A percentile compares a stretch with the other conserved stretches of the same genome.
Evolutionary conservation across 176 grass and related monocot genomes (phyloP).

Genomic region (Puccinellia tenuiflora): DNA sequence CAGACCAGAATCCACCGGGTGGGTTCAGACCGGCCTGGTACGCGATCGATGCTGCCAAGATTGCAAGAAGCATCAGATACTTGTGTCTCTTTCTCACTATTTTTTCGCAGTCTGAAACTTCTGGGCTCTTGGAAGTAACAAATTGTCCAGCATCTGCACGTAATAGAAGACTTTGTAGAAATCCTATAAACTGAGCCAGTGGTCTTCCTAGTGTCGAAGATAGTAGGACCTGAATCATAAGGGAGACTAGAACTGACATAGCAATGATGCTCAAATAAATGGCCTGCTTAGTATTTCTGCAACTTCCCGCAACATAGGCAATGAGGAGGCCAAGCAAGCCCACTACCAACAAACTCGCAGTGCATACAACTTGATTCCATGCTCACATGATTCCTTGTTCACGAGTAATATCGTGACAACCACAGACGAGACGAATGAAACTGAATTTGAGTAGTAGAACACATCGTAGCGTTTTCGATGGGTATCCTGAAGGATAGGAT

Average conservation of each 20-base stretch:
- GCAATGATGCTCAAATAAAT: constrained; percentile 28
- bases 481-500: constrained; percentile 26
- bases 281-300: constrained; percentile 6
- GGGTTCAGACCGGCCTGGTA: constrained; percentile 51
- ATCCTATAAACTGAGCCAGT: background rate
- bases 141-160: no score
- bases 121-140: background rate
- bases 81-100: constrained; percentile 14
- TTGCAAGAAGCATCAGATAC: constrained; percentile 50
- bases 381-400: constrained; percentile 34
- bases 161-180: background rate
- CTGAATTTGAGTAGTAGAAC: constrained; percentile 42
- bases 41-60: constrained; percentile 34
- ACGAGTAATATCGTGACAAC: constrained; percentile 36
- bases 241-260: background rate
- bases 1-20: constrained; percentile 31
- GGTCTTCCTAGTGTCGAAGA: background rate
- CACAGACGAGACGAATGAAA: constrained; percentile 31
- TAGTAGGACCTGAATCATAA: constrained; percentile 32
- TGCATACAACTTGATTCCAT: constrained; percentile 36
- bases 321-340: constrained; percentile 32
- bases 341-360: constrained; percentile 26
- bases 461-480: constrained; percentile 13
- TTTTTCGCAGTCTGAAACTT: background rate
- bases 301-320: constrained; percentile 32